A percentile compares a stretch with the other conserved stretches of the same genome.
Conservation (phyloP, 2,329 filamentous ascomycete genomes). For the Alternaria ventricosa region DNA sequence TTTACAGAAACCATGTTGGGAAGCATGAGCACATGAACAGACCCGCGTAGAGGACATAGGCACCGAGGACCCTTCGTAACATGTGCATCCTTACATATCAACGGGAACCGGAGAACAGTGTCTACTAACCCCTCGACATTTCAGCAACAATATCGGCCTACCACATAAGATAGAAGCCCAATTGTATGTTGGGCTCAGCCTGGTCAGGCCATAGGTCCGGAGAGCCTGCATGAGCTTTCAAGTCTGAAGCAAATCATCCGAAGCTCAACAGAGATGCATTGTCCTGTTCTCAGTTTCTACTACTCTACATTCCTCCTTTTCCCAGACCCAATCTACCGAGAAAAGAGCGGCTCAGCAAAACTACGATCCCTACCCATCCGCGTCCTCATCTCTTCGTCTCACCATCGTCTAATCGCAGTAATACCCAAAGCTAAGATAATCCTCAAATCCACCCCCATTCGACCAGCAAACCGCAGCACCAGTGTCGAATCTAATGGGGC, state of each 20-base stretch:
- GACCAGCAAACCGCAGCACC: background rate
- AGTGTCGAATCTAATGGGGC: background rate
- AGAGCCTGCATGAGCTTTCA: too few relatives aligned
- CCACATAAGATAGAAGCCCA: too few relatives aligned
- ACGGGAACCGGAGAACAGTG: background rate
- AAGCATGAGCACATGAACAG: background rate
- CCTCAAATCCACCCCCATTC: background rate
- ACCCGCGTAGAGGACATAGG: background rate
- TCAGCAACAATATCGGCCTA: background rate
- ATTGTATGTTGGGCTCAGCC: too few relatives aligned
- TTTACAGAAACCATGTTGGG: background rate
- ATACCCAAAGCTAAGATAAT: slow-evolving; percentile 1
- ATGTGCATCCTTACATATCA: background rate
- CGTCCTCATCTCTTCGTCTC: background rate
- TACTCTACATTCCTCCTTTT: background rate
- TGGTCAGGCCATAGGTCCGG: too few relatives aligned
- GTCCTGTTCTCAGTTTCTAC: background rate
- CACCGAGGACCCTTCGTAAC: background rate
- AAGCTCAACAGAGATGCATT: too few relatives aligned
- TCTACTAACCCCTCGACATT: background rate
- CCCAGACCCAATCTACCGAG: background rate
- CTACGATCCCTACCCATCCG: too few relatives aligned
- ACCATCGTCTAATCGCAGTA: background rate
- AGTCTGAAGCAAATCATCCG: too few relatives aligned
- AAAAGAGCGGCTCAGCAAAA: background rate